A percentile compares a stretch with the other conserved stretches of the same genome.
Evolutionary conservation across 148 eudicot species (phyloP).

Genomic region (Cornus suecica): DNA sequence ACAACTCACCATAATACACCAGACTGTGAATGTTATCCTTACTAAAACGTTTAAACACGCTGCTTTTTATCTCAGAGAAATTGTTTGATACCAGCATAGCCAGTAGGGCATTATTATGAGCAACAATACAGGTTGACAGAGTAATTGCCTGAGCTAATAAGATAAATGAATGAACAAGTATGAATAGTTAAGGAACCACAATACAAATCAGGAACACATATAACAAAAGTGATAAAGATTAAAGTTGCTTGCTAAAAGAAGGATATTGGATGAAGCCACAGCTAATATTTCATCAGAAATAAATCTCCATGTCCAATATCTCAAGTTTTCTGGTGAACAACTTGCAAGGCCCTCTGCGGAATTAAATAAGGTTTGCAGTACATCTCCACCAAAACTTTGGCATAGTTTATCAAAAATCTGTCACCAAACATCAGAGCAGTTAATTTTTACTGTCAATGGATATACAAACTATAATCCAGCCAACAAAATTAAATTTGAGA

Average conservation of each 20-base stretch:
- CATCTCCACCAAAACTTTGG: slow-evolving; percentile 96
- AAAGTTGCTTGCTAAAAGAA: slow-evolving; percentile 19
- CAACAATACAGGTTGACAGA: slow-evolving; percentile 94
- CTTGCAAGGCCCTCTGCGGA: slow-evolving; percentile 79
- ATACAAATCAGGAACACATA: slow-evolving; percentile 1
- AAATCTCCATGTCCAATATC: slow-evolving; percentile 72
- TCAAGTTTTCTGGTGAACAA: slow-evolving; percentile 58
- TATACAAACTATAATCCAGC: slow-evolving; percentile 5
- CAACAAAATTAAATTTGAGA: background rate
- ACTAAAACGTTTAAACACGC: slow-evolving; percentile 90
- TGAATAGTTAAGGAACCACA: slow-evolving; percentile 60
- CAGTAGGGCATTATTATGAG: slow-evolving; percentile 90
- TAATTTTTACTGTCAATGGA: background rate
- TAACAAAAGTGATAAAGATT: slow-evolving; percentile 12
- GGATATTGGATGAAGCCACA: slow-evolving; percentile 84
- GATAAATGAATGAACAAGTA: slow-evolving; percentile 91
- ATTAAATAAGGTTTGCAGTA: slow-evolving; percentile 75
- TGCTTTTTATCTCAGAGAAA: slow-evolving; percentile 96
- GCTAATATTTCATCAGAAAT: slow-evolving; percentile 67
- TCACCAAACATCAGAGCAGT: slow-evolving; percentile 14
- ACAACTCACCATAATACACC: slow-evolving; percentile 74
- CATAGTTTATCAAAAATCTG: slow-evolving; percentile 97
- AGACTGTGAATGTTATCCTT: slow-evolving; percentile 89
- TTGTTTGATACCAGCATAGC: slow-evolving; percentile 94
- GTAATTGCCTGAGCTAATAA: slow-evolving; percentile 96